Conservation (phyloP, 129 eudicot species). For the Tanacetum coccineum region DNA sequence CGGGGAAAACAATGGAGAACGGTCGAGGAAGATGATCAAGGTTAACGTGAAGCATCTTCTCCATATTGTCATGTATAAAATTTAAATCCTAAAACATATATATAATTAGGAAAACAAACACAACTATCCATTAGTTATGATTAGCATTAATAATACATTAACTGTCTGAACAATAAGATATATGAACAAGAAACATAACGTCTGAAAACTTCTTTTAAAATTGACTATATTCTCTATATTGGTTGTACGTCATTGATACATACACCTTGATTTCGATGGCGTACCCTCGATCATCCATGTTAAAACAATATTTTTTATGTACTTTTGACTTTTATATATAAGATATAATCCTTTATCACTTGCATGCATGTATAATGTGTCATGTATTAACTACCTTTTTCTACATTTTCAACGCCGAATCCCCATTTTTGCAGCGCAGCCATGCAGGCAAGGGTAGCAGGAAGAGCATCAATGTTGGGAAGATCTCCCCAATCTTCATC, state of each 20-base stretch:
- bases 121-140: not conserved
- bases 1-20: conserved; percentile 49
- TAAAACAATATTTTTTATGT: no score
- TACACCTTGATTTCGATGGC: no score
- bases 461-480: conserved; percentile 49
- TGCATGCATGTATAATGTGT: not conserved
- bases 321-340: not conserved
- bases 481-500: conserved; percentile 11
- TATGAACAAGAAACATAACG: not conserved
- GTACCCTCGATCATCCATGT: no score
- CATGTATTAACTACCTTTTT: conserved; percentile 30
- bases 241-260: no score
- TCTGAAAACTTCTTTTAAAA: not conserved
- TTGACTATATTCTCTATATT: no score
- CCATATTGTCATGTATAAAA: conserved; percentile 33
- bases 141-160: not conserved
- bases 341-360: not conserved
- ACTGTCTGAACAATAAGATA: no score
- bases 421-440: conserved; percentile 47
- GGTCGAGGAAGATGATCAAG: conserved; percentile 36
- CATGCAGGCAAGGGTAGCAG: conserved; percentile 50
- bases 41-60: conserved; percentile 29
- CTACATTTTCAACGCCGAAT: conserved; percentile 22
- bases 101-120: not conserved
- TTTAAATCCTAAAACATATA: conserved; percentile 34